phyloP scores from a whole-genome alignment of 768 basidiomycete genomes.

The Suillus fuscotomentosus region DNA sequence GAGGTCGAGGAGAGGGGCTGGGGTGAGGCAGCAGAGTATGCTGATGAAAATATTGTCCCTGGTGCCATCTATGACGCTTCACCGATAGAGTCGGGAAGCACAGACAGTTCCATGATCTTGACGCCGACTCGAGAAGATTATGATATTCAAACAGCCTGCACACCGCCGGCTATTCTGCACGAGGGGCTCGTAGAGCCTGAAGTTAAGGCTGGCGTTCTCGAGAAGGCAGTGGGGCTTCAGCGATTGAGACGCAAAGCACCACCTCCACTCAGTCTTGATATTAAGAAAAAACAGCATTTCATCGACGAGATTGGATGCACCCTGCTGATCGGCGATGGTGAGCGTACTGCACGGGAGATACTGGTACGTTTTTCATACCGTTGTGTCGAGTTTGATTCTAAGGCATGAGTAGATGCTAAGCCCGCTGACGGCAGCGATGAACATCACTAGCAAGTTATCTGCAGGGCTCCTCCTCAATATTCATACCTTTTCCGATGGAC shows the following conservation, averaged over 20 bases:
- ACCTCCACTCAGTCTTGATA: not conserved
- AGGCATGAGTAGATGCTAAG: not conserved
- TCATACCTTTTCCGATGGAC: not conserved
- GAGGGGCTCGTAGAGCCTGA: not conserved
- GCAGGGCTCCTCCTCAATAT: not conserved
- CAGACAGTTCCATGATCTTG: constrained; percentile 8
- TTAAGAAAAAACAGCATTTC: not conserved
- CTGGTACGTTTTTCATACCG: constrained; percentile 1
- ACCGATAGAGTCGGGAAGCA: constrained; percentile 4
- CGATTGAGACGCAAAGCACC: constrained; percentile 10
- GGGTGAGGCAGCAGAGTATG: not conserved
- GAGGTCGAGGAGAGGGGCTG: not conserved
- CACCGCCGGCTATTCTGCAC: not conserved
- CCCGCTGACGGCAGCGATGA: constrained; percentile 3
- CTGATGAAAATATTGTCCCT: constrained; percentile 9
- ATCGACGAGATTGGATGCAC: not conserved
- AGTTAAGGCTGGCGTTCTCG: not conserved
- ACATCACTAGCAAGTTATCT: constrained; percentile 15
- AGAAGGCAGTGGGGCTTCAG: constrained; percentile 10
- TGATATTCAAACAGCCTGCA: not conserved
- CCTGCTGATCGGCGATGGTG: not conserved
- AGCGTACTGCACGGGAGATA: not conserved
- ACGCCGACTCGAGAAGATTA: constrained; percentile 1
- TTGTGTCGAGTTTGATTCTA: not conserved
- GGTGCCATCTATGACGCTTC: constrained; percentile 15